phyloP scores from a whole-genome alignment of 148 eudicot genomes.

The Spergularia marina region DNA sequence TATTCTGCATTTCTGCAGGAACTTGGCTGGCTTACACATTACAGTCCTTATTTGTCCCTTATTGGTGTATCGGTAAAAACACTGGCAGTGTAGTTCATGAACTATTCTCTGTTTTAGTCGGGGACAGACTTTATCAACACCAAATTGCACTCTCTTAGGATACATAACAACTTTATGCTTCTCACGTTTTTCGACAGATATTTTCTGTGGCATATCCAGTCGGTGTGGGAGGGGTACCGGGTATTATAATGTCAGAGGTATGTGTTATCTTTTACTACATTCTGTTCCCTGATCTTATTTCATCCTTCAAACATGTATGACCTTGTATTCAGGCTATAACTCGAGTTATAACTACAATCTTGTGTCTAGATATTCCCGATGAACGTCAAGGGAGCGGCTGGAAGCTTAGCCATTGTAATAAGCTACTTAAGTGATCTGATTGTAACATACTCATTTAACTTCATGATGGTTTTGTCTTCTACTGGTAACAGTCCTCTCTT shows the following conservation, averaged over 20 bases:
- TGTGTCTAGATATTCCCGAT: slow-evolving; percentile 26
- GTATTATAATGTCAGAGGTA: slow-evolving; percentile 32
- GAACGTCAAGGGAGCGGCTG: slow-evolving; percentile 28
- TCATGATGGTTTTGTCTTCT: slow-evolving; percentile 28
- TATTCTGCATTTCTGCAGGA: slow-evolving; percentile 12
- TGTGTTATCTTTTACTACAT: neutral
- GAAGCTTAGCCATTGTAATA: slow-evolving; percentile 21
- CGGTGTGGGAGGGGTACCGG: slow-evolving; percentile 36
- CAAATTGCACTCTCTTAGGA: no score
- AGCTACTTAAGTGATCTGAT: slow-evolving; percentile 7
- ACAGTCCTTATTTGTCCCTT: slow-evolving; percentile 33
- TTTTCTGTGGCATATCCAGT: slow-evolving; percentile 24
- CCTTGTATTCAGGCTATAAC: neutral
- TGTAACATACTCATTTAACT: slow-evolving; percentile 25
- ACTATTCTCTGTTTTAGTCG: no score
- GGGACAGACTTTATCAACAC: no score
- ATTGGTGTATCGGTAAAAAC: slow-evolving; percentile 27
- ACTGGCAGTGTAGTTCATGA: no score
- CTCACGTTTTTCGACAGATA: slow-evolving; percentile 6
- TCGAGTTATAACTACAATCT: neutral
- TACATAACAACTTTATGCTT: neutral
- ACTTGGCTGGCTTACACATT: slow-evolving; percentile 24
- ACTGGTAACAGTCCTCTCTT: slow-evolving; percentile 10
- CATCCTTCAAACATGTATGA: neutral
- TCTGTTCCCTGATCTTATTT: neutral